Conservation (phyloP, 805 yeast genomes). For the Metschnikowia sp. region DNA sequence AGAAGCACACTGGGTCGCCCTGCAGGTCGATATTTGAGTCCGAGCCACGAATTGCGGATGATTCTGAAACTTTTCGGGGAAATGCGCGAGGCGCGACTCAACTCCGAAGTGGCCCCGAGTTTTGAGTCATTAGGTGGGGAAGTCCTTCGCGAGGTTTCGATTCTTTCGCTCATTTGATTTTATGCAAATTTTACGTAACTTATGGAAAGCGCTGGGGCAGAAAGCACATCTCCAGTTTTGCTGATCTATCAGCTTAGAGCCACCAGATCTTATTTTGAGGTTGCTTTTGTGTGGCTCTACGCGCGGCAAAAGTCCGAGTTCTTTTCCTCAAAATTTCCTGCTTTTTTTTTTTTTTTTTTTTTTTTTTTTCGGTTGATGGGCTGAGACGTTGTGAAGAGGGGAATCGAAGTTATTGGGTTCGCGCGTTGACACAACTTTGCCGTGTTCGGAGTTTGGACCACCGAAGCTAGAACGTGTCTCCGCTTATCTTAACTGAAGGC, state of each 20-base stretch:
- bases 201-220: too few relatives aligned
- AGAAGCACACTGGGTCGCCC: conserved; percentile 1
- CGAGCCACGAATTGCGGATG: conserved; percentile 9
- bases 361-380: background rate
- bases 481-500: too few relatives aligned
- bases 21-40: conserved; percentile 3
- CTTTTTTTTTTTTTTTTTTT: background rate
- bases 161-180: background rate
- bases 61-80: conserved; percentile 2
- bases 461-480: background rate
- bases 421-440: background rate
- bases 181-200: too few relatives aligned
- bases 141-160: conserved; percentile 3
- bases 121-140: conserved; percentile 10
- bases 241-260: too few relatives aligned
- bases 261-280: background rate
- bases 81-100: conserved; percentile 16
- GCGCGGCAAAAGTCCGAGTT: conserved; percentile 11
- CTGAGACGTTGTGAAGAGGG: background rate
- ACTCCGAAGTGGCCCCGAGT: conserved; percentile 18
- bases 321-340: background rate
- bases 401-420: conserved; percentile 6
- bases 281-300: background rate
- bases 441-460: conserved; percentile 4
- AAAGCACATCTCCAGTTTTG: too few relatives aligned